Base-by-base conservation (phyloP, 1,139 yeast genomes). In the Nakaseomyces nivariensis region DNA sequence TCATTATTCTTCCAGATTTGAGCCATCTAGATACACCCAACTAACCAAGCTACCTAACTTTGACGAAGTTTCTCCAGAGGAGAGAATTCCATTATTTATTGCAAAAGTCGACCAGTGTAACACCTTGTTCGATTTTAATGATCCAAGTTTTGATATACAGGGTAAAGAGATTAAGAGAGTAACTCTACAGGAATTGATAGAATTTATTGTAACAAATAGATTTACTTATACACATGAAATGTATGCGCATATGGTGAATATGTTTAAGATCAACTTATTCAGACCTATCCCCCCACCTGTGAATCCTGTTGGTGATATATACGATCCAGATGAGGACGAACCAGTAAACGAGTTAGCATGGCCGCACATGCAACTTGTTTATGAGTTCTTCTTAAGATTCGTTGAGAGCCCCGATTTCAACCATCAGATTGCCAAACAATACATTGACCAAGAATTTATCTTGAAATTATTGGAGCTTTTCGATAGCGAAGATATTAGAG, bases 201-300 rank as follows among this genome's bases (percentile, higher is more conserved):
- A 88, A 57, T 92, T 87, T 63, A 85, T 92, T 48, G 81, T 94
- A 38, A 79, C 81, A 49, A 84, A 86, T 58, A 76, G 95, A 58
- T 82, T 90, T 68, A 78, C 86, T 42, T 87, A 85, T 66, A 85
- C 96, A 22, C 96, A 89, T 56, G 92, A 85, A 58, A 87, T 92
- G 85, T 92, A 92, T 67, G 78, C 77, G 49, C 88, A 83, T 61
- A 95, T 92, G 51, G 90, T 90, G 43, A 78, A 78, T 34, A 92
- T 92, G 97, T 94, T 90, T 69, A 83, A 82, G 61, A 79, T 77
- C 55, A 92, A 92, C 69, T 74, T 92, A 50, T 89, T 92, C 68
- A 79, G 99, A 63, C 96, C 97, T 33, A 88, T 92, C 44, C 97
- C 98, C 3, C 98, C 99, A 0, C 97, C 97, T 1, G 96, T 90